Evolutionary conservation across 257 asterid species (phyloP), one percentile per base, ranked within the genome.

Genomic region (Solanum gandarillasii): DNA sequence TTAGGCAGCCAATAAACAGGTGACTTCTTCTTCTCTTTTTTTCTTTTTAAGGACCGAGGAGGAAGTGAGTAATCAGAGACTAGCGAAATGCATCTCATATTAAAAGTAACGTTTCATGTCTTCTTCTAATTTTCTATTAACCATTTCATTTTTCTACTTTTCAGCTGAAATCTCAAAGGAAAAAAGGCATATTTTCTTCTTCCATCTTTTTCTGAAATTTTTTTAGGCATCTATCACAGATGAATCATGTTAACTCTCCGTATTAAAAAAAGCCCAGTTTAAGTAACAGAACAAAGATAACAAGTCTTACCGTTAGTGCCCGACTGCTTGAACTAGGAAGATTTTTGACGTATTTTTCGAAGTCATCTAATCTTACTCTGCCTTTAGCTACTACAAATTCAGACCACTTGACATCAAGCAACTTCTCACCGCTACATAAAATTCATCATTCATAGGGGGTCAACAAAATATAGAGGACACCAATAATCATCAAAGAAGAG

Each of bases 351-450:
- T 87, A 87, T 32, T 58, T 79, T 88, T 90, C 86, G 16, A 90
- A 88, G 10, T 52, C 92, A 1, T 88, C 90, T 38, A 88, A 52
- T 84, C 83, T 83, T 75, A 88, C 89, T 83, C 78, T 83, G 65
- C 90, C 90, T 88, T 87, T 86, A 67, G 87, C 89, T 87, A 41
- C 89, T 78, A 88, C 88, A 88, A 68, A 23, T 83, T 67, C 87
- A 86, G 89, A 84, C 87, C 88, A 90, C 67, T 68, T 83, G 90
- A 88, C n/a, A 87, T 87, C 91, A 87, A 87, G 88, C 88, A 87
- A 87, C 89, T 87, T 89, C 88, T 89, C 89, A 68, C 88, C 91
- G 36, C 91, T 89, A 87, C 89, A 87, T 62, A 38, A 87, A 87
- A 62, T 73, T 46, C 32, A 43, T 58, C 81, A 55, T 85, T 20